These are phyloP conservation scores for Mucor ambiguus DNA, from an alignment of 371 early-diverging fungal species.

Conservation along the genomic window DNA sequence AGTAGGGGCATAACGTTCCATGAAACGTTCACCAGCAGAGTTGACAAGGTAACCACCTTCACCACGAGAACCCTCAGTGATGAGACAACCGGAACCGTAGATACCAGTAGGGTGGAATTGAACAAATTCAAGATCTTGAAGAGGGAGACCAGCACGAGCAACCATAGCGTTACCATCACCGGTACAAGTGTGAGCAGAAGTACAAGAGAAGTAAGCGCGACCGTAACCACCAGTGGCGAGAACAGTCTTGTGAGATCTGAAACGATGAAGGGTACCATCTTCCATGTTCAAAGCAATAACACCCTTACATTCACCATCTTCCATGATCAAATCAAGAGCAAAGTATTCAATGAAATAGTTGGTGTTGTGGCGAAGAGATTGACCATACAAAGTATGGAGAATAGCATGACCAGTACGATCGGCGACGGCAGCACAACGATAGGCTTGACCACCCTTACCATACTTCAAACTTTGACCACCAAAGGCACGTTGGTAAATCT, in stretches of 20 bases:
- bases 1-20: constrained; percentile 98
- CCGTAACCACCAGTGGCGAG: constrained; percentile 99
- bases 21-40: constrained; percentile 95
- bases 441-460: constrained; percentile 97
- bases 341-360: constrained; percentile 98
- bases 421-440: constrained; percentile 97
- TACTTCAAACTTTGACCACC: constrained; percentile 95
- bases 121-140: constrained; percentile 97
- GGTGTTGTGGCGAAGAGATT: constrained; percentile 93
- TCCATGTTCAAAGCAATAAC: constrained; percentile 96
- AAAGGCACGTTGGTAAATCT: constrained; percentile 98
- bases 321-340: constrained; percentile 98
- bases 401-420: constrained; percentile 99
- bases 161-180: constrained; percentile 99
- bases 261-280: constrained; percentile 96
- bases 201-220: constrained; percentile 98
- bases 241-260: constrained; percentile 97
- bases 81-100: constrained; percentile 97
- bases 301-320: constrained; percentile 96
- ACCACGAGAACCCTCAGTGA: constrained; percentile 97
- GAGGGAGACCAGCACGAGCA: constrained; percentile 86
- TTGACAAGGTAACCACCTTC: constrained; percentile 96
- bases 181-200: constrained; percentile 98
- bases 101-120: constrained; percentile 99
- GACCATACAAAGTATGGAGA: constrained; percentile 96